These are phyloP conservation scores for Lepidium didymum DNA, from an alignment of 345 rosid species.

Conservation along the genomic window DNA sequence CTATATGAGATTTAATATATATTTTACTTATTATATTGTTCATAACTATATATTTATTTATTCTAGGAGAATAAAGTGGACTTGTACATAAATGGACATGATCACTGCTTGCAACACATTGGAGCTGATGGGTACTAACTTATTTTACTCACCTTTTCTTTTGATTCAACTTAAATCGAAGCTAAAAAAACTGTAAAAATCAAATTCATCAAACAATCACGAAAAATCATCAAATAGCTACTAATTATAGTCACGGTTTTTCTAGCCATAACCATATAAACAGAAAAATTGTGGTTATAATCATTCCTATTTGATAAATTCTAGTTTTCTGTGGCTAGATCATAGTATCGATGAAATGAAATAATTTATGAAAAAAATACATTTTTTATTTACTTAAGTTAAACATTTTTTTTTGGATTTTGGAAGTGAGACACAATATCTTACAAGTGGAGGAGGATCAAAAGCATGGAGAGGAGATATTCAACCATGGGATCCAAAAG, in stretches of 20 bases:
- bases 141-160: not conserved
- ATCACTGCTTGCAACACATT: slow-evolving; percentile 55
- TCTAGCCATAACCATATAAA: no score
- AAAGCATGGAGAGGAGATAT: slow-evolving; percentile 70
- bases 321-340: no score
- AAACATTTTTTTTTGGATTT: not conserved
- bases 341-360: not conserved
- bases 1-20: no score
- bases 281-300: no score
- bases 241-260: no score
- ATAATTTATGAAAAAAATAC: not conserved
- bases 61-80: slow-evolving; percentile 43
- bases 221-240: no score
- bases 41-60: not conserved
- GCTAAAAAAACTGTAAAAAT: no score
- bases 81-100: slow-evolving; percentile 55
- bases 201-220: no score
- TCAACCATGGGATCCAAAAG: slow-evolving; percentile 40
- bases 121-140: slow-evolving; percentile 29
- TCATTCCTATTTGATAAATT: no score
- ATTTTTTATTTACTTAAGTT: not conserved
- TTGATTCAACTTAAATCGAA: not conserved
- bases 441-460: slow-evolving; percentile 84
- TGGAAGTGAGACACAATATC: slow-evolving; percentile 42
- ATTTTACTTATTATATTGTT: not conserved